Base-by-base conservation (phyloP, 768 basidiomycete genomes). In the Coprinopsis cinerea region DNA sequence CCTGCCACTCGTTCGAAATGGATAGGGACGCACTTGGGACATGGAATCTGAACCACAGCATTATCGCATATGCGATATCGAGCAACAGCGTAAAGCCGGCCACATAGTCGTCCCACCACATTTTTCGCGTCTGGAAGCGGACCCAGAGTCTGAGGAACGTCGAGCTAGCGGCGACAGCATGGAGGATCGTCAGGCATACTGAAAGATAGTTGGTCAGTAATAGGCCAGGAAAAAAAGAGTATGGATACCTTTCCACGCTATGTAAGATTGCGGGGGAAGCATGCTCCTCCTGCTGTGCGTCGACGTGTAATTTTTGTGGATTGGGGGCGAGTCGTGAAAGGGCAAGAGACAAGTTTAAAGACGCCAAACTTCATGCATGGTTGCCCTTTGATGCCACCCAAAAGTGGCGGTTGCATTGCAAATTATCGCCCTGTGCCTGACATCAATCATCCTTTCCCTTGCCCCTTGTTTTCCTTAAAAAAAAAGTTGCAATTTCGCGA, bases 61-160 rank as follows among this genome's bases (percentile, higher is more conserved):
- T 39, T 1, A 51, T 11, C n/a, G 55, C 32, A 27, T 43, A 54
- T 24, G 42, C 25, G 14, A 57, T 15, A 32, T 57, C 58, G 14
- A 53, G 17, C 15, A 54, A 3, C 6, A 63, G 36, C 6, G 60
- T 48, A 14, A 59, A 13, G 17, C 55, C 41, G 0, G 54, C 54
- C 37, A 58, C 44, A 5, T 56, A 53, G 39, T 64, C 63, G 25
- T 64, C 62, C 60, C 60, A 63, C 56, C 61, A 63, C 22, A 58
- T 48, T 22, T 47, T 43, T 14, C 48, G 47, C 14, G 27, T 44
- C 10, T 51, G 49, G 39, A 39, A 57, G 5, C 62, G 54, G 20
- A 56, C 47, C 4, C 28, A 24, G 13, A 64, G 35, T 15, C 60
- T 55, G 36, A 60, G 48, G 39, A 53, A n/a, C 9, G 56, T 58